Conservation (phyloP, 192 early-diverging fungal species). For the Backusella tarrabulga region DNA sequence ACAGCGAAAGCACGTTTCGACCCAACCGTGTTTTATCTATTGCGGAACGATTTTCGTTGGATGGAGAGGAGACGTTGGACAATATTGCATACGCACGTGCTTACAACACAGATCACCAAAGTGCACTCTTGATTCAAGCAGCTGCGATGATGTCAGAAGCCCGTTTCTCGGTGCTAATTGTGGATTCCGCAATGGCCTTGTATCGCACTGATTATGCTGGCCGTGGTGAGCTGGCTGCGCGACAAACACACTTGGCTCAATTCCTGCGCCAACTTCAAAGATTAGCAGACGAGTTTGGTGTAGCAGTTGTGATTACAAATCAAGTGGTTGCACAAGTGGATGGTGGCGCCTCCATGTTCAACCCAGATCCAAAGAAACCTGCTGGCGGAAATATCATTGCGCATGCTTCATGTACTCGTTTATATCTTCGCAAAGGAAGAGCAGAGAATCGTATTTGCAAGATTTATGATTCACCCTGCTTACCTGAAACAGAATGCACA, state of each 20-base stretch:
- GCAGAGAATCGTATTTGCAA: constrained; percentile 95
- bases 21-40: constrained; percentile 85
- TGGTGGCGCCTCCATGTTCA: constrained; percentile 85
- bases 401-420: constrained; percentile 92
- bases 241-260: constrained; percentile 93
- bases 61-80: constrained; percentile 85
- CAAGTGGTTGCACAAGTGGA: constrained; percentile 97
- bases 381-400: constrained; percentile 99
- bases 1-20: constrained; percentile 96
- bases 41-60: constrained; percentile 77
- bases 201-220: constrained; percentile 97
- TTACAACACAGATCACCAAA: constrained; percentile 96
- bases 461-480: constrained; percentile 94
- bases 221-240: constrained; percentile 90
- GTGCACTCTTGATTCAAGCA: constrained; percentile 78
- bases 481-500: constrained; percentile 89
- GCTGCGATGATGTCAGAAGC: constrained; percentile 89
- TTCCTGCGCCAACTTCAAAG: constrained; percentile 85
- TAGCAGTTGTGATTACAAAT: constrained; percentile 97
- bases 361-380: constrained; percentile 90
- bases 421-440: constrained; percentile 90
- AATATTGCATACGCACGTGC: constrained; percentile 95
- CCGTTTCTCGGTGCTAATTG: constrained; percentile 84
- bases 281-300: constrained; percentile 96
- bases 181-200: constrained; percentile 91